Evolutionary conservation across 768 basidiomycete species (phyloP), one percentile per base, ranked within the genome.

Genomic region (Leccinum aurantiacum): DNA sequence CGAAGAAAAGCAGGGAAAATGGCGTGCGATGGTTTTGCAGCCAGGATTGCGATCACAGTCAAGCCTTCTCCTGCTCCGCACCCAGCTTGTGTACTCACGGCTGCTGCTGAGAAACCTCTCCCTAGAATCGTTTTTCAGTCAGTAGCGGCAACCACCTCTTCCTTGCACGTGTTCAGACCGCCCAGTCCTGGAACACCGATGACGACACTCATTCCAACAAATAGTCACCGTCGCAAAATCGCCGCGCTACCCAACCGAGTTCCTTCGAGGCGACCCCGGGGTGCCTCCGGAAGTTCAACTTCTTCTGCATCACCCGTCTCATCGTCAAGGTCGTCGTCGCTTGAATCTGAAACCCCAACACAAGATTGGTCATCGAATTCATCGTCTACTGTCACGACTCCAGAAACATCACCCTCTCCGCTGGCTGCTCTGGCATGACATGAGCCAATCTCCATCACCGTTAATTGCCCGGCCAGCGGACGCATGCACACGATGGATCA

Each of bases 181-280:
- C 64, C 67, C 27, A 65, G 57, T 55, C 70, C 64, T 6, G 57
- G 37, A 29, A 24, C 58, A 13, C 57, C 61, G n/a, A 64, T 59
- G 25, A 38, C 55, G 6, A 69, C 67, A 15, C 64, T 66, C 4
- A 22, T 66, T 1, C 64, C 60, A 9, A 51, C 44, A 25, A 38
- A 17, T 4, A 9, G 14, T 11, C 22, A 15, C 15, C 61, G 38
- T 49, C 52, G 56, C 22, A 72, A 74, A 60, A 54, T 65, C 24
- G 64, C 67, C 17, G 63, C 60, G 10, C 60, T 72, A 50, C 73
- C 72, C 8, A 71, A 57, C 48, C 70, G 73, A n/a, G 60, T 64
- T 2, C 73, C 71, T 10, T 58, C 63, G 13, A 46, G 61, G 14
- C 17, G 17, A 41, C 19, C 24, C 22, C 22, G 24, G n/a, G 29